Conservation (phyloP, 352 stramenopile genomes). For the Thraustotheca clavata region DNA sequence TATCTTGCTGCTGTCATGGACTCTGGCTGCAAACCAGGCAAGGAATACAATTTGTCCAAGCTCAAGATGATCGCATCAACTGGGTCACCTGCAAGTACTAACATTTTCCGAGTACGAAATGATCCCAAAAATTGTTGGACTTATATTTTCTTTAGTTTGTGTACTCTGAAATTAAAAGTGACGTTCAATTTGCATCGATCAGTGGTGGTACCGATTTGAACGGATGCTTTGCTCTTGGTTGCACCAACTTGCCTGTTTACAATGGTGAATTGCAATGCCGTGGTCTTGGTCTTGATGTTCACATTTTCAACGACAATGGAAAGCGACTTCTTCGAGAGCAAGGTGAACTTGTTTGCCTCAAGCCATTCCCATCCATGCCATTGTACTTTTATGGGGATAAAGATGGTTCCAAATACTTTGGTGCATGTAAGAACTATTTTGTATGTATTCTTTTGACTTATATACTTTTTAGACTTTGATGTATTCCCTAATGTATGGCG, state of each 20-base stretch:
- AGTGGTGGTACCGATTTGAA: constrained; percentile 80
- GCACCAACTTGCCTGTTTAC: constrained; percentile 65
- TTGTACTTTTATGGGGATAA: constrained; percentile 72
- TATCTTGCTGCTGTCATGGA: constrained; percentile 72
- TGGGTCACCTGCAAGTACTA: constrained; percentile 60
- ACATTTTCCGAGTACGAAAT: constrained; percentile 51
- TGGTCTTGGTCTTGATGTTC: constrained; percentile 69
- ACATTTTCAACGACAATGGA: constrained; percentile 56
- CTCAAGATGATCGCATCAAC: constrained; percentile 61
- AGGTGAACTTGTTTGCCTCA: constrained; percentile 57
- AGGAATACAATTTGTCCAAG: constrained; percentile 55
- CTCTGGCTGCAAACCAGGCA: constrained; percentile 45
- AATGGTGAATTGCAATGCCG: constrained; percentile 74
- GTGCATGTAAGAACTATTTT: constrained; percentile 43
- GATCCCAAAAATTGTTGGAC: neutral
- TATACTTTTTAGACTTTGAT: constrained; percentile 48
- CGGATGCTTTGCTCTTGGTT: constrained; percentile 66
- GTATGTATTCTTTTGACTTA: neutral
- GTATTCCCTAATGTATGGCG: constrained; percentile 67
- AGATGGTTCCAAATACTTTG: constrained; percentile 64
- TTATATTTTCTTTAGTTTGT: constrained; percentile 37
- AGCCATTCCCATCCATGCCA: constrained; percentile 81
- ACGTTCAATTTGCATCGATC: constrained; percentile 76
- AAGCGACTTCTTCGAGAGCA: constrained; percentile 39
- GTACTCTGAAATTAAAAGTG: constrained; percentile 58